Base-by-base conservation (phyloP, 177 flowering plant species). In the Telopea speciosissima region DNA sequence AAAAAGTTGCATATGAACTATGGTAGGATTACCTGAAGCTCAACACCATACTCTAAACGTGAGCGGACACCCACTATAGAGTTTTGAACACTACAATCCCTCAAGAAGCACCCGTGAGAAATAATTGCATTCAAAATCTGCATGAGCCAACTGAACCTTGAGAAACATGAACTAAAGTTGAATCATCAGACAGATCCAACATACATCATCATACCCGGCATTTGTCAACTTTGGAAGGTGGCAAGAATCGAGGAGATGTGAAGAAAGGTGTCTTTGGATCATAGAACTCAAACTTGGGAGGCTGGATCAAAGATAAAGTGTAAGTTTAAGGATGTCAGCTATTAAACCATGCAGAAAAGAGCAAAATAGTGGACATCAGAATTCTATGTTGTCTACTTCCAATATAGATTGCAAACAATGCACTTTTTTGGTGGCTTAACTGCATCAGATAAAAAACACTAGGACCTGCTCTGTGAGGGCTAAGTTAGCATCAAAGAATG, bases 201-300 rank as follows among this genome's bases (percentile, higher is more conserved):
- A 33, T 66, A 45, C 22, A 44, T 16, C 31, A 54, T 12, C 81
- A 61, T 89, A 96, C 99, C 99, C 76, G 82, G 91, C 97, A 91
- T 78, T 81, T 85, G 54, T 96, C 97, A 63, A 91, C 90, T 87
- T 92, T 95, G 9, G 94, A 86, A 63, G 99, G 99, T 10, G 99
- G 99, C 64, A 95, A 77, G 85, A 85, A 95, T 74, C 99, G 83
- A 21, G 97, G 96, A 73, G 97, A 95, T 6, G 99, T 95, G 81
- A 75, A 92, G 84, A 92, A 95, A 52, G 99, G 99, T n/a, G 95
- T 92, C 82, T 85, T 87, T 28, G 97, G 97, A 70, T 95, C 97
- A 77, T 84, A 85, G 70, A 95, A 92, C 68, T 91, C 81, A 68
- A 95, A 95, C 73, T 91, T 91, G 0, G 97, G 86, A 59, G 83